Percentiles rank a stretch among this genome's conserved stretches.
phyloP scores from a whole-genome alignment of 129 eudicot genomes.

The Kitagawia praeruptora region DNA sequence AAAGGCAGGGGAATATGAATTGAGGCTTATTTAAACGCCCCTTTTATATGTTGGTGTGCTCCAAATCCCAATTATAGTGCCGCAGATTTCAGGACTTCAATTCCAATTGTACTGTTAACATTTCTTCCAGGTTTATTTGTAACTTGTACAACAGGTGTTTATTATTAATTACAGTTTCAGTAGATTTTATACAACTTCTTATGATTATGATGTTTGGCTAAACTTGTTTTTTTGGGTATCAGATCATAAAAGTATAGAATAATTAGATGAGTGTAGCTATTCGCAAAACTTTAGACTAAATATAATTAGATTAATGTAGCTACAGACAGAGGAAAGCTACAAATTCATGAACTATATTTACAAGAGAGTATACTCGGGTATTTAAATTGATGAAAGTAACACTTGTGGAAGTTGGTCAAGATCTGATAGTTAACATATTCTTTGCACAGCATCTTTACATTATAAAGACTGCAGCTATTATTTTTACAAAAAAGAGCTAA shows the following conservation, averaged over 20 bases:
- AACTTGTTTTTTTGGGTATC: no score
- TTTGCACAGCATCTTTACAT: neutral
- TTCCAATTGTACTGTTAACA: neutral
- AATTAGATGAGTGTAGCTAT: no score
- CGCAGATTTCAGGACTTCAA: neutral
- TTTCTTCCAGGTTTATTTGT: neutral
- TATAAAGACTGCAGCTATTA: neutral
- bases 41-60: neutral
- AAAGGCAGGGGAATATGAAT: slow-evolving; percentile 94
- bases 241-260: no score
- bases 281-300: neutral
- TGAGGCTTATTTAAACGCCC: slow-evolving; percentile 50
- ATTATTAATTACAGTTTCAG: slow-evolving; percentile 5
- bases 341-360: no score
- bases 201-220: no score
- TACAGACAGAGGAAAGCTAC: no score
- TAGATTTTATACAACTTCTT: neutral
- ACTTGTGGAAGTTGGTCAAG: neutral
- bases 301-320: no score
- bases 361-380: no score
- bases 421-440: neutral
- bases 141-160: slow-evolving; percentile 19
- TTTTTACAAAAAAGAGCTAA: neutral
- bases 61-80: neutral
- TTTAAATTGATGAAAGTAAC: neutral